Evolutionary conservation across 2,329 filamentous ascomycete species (phyloP).

Genomic region (Bipolaris gigantea): DNA sequence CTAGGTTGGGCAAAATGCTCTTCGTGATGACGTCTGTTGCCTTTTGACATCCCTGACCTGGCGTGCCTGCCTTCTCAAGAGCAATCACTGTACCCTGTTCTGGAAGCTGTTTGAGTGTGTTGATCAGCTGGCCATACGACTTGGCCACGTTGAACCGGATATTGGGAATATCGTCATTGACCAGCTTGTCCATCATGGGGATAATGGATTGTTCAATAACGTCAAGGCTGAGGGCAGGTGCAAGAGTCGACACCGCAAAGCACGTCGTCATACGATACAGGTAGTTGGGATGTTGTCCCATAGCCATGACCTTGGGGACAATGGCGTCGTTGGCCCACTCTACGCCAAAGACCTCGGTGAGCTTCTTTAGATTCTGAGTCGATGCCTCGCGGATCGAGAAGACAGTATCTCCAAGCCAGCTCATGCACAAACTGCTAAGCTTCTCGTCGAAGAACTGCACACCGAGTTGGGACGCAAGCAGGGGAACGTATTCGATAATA

Average conservation of each 20-base stretch:
- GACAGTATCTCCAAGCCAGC: constrained; percentile 96
- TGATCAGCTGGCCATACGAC: constrained; percentile 88
- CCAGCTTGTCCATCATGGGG: constrained; percentile 93
- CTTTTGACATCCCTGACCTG: constrained; percentile 63
- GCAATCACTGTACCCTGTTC: constrained; percentile 84
- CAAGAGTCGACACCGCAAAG: constrained; percentile 94
- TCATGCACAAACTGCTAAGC: constrained; percentile 93
- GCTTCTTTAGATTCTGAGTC: constrained; percentile 95
- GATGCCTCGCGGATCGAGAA: constrained; percentile 98
- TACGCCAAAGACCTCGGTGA: constrained; percentile 97
- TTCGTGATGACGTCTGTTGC: constrained; percentile 81
- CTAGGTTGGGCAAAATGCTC: constrained; percentile 83
- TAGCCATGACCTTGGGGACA: constrained; percentile 96
- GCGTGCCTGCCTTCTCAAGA: constrained; percentile 74
- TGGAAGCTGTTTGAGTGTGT: constrained; percentile 87
- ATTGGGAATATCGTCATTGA: constrained; percentile 93
- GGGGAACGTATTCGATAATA: constrained; percentile 98
- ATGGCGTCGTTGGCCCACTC: constrained; percentile 97
- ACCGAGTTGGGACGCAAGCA: constrained; percentile 91
- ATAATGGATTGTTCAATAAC: constrained; percentile 93
- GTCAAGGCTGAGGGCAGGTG: constrained; percentile 87
- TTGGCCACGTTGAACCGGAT: constrained; percentile 99
- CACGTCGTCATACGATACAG: constrained; percentile 99
- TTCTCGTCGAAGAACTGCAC: constrained; percentile 99
- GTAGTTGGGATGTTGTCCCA: constrained; percentile 98